Evolutionary conservation across 106 monocot genomes (phyloP).

Genomic region (Allium cepa): DNA sequence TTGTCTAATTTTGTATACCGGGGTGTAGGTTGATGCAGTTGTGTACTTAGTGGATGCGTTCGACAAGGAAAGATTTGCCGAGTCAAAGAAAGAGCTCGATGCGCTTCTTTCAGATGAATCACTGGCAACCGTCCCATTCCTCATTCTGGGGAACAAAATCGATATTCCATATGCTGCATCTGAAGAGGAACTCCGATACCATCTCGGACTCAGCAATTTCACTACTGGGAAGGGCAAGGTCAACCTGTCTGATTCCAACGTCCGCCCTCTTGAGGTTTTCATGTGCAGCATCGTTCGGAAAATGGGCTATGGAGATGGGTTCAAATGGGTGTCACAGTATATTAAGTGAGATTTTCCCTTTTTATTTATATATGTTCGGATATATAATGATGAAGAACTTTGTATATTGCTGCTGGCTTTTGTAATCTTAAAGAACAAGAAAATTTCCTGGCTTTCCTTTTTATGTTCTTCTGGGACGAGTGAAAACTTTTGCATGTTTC

Average conservation of each 20-base stretch:
- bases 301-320: slow-evolving; percentile 41
- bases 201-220: slow-evolving; percentile 36
- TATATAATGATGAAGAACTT: background rate
- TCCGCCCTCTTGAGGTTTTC: slow-evolving; percentile 41
- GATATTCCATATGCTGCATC: slow-evolving; percentile 42
- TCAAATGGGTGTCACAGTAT: slow-evolving; percentile 39
- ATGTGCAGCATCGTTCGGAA: slow-evolving; percentile 48
- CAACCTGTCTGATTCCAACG: slow-evolving; percentile 27
- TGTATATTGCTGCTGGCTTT: background rate
- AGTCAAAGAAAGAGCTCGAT: slow-evolving; percentile 43
- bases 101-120: slow-evolving; percentile 33
- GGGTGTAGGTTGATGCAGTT: slow-evolving; percentile 31
- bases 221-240: slow-evolving; percentile 47
- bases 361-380: no score
- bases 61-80: slow-evolving; percentile 41
- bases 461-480: no score
- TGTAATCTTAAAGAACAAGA: background rate
- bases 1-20: no score
- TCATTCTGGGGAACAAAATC: slow-evolving; percentile 38
- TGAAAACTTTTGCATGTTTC: background rate
- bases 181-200: slow-evolving; percentile 35
- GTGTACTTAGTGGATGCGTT: slow-evolving; percentile 34
- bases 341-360: slow-evolving; percentile 21
- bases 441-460: no score
- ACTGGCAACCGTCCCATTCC: slow-evolving; percentile 34